These are phyloP conservation scores for Eimeria maxima DNA, from an alignment of 169 alveolate species.

Conservation along the genomic window DNA sequence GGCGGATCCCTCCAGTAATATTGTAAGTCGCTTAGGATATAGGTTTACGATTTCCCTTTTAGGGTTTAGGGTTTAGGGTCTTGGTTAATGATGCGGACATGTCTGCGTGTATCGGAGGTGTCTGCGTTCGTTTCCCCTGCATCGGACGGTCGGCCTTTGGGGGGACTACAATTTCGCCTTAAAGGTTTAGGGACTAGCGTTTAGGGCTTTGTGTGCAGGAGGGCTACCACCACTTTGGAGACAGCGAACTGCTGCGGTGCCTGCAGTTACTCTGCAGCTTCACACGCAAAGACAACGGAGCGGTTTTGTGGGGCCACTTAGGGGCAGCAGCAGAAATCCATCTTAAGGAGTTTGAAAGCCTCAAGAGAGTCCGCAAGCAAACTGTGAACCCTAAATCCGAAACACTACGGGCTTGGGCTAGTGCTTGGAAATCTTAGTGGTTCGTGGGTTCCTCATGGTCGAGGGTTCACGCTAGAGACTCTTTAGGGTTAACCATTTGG, in stretches of 20 bases:
- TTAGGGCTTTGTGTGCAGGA: conserved; percentile 49
- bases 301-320: background rate
- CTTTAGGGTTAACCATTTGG: background rate
- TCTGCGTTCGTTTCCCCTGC: too few species aligned
- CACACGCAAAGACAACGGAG: background rate
- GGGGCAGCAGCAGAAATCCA: conserved; percentile 77
- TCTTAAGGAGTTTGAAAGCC: conserved; percentile 69
- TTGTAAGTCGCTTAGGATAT: background rate
- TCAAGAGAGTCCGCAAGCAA: conserved; percentile 57
- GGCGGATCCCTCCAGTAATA: conserved; percentile 18
- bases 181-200: background rate
- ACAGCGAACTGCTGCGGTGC: conserved; percentile 72
- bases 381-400: background rate
- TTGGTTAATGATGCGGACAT: background rate
- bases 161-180: background rate
- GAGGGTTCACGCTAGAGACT: background rate
- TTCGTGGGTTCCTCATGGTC: too few species aligned
- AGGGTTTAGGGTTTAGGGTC: background rate
- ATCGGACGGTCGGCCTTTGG: background rate
- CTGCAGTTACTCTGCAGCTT: conserved; percentile 66
- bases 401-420: background rate
- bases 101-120: background rate
- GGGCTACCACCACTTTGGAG: conserved; percentile 80
- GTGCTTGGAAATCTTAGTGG: too few species aligned
- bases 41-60: background rate